Evolutionary conservation across 148 eudicot species (phyloP).

Genomic region (Fagopyrum homotropicum): DNA sequence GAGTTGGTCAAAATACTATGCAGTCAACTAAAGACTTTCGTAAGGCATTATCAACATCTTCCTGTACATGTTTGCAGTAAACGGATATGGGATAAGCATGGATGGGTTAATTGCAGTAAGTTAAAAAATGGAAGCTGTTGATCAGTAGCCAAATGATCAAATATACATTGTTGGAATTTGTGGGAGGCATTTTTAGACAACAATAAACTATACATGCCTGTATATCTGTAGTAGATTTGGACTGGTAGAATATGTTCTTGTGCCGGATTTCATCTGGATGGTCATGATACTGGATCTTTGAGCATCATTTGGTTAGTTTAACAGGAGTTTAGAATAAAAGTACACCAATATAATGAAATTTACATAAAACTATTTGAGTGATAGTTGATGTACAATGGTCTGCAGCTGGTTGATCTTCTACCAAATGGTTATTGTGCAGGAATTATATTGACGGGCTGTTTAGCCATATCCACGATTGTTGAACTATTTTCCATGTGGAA

Average conservation of each 20-base stretch:
- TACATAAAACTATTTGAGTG: neutral
- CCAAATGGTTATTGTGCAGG: slow-evolving; percentile 35
- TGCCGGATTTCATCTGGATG: too few relatives aligned
- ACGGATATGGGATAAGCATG: neutral
- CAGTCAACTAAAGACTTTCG: neutral
- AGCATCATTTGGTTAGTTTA: neutral
- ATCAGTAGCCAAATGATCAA: neutral
- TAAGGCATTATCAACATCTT: neutral
- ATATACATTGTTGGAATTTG: neutral
- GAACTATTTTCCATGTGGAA: slow-evolving; percentile 99
- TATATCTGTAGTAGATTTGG: too few relatives aligned
- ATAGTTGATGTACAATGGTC: neutral
- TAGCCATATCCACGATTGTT: slow-evolving; percentile 56
- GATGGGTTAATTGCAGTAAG: neutral
- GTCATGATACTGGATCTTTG: too few relatives aligned
- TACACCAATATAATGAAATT: neutral
- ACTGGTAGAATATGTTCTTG: too few relatives aligned
- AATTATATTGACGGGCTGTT: slow-evolving; percentile 45
- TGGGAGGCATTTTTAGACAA: too few relatives aligned
- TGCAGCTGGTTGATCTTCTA: neutral
- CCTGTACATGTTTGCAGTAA: neutral
- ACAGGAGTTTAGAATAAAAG: too few relatives aligned
- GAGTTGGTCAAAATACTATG: neutral
- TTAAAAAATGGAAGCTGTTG: neutral
- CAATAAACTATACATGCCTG: too few relatives aligned